Evolutionary conservation across 164 flowering plant genomes (phyloP).

Genomic region (Litsea cubeba): DNA sequence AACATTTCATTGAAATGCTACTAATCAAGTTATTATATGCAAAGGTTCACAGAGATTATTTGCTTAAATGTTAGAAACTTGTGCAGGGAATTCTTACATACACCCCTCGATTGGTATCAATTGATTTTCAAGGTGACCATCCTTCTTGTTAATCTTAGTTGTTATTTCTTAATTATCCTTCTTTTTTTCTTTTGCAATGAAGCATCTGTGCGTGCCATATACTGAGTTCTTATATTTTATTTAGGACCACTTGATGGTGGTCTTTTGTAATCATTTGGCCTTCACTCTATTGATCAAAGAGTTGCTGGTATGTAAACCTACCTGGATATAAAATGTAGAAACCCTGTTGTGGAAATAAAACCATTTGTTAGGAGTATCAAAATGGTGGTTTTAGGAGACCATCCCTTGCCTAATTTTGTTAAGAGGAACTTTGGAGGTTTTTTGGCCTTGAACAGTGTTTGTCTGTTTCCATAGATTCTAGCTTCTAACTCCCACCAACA

Average conservation of each 20-base stretch:
- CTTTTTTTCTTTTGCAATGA: not conserved
- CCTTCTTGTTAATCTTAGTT: not conserved
- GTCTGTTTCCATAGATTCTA: not conserved
- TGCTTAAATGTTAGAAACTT: conserved; percentile 4
- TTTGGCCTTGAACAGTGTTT: not conserved
- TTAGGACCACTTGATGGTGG: not conserved
- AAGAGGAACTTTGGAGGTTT: not conserved
- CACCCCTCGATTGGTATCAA: conserved; percentile 80
- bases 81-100: conserved; percentile 69
- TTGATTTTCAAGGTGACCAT: conserved; percentile 65
- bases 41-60: not conserved
- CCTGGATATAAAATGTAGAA: not conserved
- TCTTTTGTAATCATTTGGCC: not conserved
- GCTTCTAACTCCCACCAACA: not conserved
- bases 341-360: not conserved
- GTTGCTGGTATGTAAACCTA: not conserved
- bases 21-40: not conserved
- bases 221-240: not conserved
- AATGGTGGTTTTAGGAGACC: not conserved
- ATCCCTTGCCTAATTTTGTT: not conserved
- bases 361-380: not conserved
- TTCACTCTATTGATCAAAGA: not conserved
- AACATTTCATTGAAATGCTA: not conserved
- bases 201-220: not conserved
- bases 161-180: not conserved